Conservation (phyloP, 371 early-diverging fungal species). For the Mortierella sp. region DNA sequence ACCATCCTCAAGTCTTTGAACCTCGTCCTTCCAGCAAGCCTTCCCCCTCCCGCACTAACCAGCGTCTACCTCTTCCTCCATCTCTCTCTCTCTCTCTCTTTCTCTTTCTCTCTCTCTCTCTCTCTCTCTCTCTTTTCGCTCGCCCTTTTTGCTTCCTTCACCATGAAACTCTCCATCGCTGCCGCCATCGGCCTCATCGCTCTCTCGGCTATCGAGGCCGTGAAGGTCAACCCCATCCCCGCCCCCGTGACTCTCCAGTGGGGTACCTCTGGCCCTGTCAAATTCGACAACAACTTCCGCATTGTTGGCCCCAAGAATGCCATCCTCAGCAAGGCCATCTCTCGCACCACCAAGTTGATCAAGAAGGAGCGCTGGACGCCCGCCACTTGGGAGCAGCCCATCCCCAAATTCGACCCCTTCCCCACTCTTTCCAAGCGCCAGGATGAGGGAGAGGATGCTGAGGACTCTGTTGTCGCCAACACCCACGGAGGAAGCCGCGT, state of each 20-base stretch:
- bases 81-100: background rate
- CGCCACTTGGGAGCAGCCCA: conserved; percentile 39
- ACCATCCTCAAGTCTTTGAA: too few relatives aligned
- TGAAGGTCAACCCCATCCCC: conserved; percentile 51
- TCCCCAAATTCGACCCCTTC: conserved; percentile 22
- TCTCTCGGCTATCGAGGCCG: conserved; percentile 45
- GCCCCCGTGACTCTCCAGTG: conserved; percentile 39
- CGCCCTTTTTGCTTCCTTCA: conserved; percentile 1
- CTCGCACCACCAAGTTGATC: conserved; percentile 38
- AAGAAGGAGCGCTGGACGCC: conserved; percentile 42
- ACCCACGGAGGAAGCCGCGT: background rate
- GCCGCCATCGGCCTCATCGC: conserved; percentile 53
- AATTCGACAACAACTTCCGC: conserved; percentile 45
- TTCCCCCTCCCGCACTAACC: conserved; percentile 7
- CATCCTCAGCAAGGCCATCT: conserved; percentile 39
- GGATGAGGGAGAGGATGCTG: conserved; percentile 6
- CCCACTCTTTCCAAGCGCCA: conserved; percentile 35
- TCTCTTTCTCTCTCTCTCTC: background rate
- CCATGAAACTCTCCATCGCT: conserved; percentile 47
- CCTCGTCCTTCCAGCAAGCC: conserved; percentile 34
- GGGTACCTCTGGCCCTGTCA: conserved; percentile 42
- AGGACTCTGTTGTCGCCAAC: background rate
- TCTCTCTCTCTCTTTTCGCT: background rate
- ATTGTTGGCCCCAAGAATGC: conserved; percentile 41
- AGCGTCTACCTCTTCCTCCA: conserved; percentile 4